Percentiles rank a stretch among this genome's conserved stretches.
Conservation (phyloP, 257 asterid species). For the Fraxinus quadrangulata region DNA sequence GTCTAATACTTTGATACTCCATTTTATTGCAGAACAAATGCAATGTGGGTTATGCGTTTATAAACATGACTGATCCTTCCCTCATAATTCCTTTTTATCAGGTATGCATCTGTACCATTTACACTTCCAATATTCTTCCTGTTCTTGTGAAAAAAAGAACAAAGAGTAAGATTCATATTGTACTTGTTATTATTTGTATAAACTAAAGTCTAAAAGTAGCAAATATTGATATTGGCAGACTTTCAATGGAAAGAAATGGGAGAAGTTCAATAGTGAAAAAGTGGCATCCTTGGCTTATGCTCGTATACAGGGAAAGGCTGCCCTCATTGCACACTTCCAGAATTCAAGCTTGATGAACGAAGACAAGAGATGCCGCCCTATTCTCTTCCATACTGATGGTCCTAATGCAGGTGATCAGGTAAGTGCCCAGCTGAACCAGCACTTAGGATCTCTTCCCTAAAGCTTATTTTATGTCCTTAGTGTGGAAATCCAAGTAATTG, state of each 20-base stretch:
- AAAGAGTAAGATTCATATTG: not conserved
- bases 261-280: constrained; percentile 95
- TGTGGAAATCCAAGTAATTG: not conserved
- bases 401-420: constrained; percentile 99
- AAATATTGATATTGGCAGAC: constrained; percentile 47
- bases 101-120: constrained; percentile 37
- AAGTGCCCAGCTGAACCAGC: constrained; percentile 16
- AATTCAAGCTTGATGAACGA: constrained; percentile 99
- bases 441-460: not conserved
- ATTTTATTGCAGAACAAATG: constrained; percentile 87
- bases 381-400: constrained; percentile 97
- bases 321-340: constrained; percentile 97
- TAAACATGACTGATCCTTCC: constrained; percentile 92
- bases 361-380: constrained; percentile 98
- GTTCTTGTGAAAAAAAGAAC: not conserved
- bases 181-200: constrained; percentile 18
- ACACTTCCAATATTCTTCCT: constrained; percentile 10
- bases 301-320: constrained; percentile 95
- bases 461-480: not conserved
- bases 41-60: constrained; percentile 98
- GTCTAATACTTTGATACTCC: constrained; percentile 25
- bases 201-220: not conserved
- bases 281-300: constrained; percentile 98
- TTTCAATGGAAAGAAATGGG: constrained; percentile 98
- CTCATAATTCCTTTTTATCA: constrained; percentile 81